A percentile compares a stretch with the other conserved stretches of the same genome.
phyloP scores from a whole-genome alignment of 805 yeast genomes.

The Ogataea corticis region DNA sequence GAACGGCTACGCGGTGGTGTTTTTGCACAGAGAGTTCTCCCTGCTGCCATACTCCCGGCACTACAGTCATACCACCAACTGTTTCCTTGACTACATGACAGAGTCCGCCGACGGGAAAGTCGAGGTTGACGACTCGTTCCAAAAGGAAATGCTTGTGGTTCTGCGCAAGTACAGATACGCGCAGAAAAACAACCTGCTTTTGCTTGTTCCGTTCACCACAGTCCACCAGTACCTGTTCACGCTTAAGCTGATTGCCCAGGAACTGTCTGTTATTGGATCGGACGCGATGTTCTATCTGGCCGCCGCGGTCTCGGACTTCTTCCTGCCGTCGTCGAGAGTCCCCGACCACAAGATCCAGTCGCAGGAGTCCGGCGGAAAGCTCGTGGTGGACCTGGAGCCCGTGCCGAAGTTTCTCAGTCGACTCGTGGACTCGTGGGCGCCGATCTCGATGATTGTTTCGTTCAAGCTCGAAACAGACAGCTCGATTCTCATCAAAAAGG shows the following conservation, averaged over 20 bases:
- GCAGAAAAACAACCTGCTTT: conserved; percentile 49
- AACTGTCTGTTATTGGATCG: conserved; percentile 53
- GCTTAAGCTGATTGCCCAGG: conserved; percentile 62
- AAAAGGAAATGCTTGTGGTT: conserved; percentile 58
- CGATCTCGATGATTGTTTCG: conserved; percentile 89
- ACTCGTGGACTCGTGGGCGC: conserved; percentile 92
- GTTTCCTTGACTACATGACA: conserved; percentile 80
- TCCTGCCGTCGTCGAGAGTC: conserved; percentile 78
- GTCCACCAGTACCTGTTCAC: conserved; percentile 93
- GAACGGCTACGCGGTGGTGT: conserved; percentile 87
- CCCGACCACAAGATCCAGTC: conserved; percentile 97
- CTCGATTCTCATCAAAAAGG: conserved; percentile 67
- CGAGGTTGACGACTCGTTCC: conserved; percentile 60
- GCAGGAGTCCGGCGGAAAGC: conserved; percentile 64
- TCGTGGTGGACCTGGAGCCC: conserved; percentile 86
- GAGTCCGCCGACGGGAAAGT: conserved; percentile 51
- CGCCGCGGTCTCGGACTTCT: conserved; percentile 97
- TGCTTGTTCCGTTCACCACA: conserved; percentile 87
- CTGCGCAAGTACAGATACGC: conserved; percentile 57
- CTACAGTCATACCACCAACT: conserved; percentile 78
- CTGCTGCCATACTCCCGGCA: conserved; percentile 91
- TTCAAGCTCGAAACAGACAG: conserved; percentile 92
- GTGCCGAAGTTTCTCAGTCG: conserved; percentile 92
- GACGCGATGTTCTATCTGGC: conserved; percentile 83
- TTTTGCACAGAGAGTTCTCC: conserved; percentile 89